Evolutionary conservation across 2,329 filamentous ascomycete species (phyloP).

Genomic region (Trichophyton mentagrophytes): DNA sequence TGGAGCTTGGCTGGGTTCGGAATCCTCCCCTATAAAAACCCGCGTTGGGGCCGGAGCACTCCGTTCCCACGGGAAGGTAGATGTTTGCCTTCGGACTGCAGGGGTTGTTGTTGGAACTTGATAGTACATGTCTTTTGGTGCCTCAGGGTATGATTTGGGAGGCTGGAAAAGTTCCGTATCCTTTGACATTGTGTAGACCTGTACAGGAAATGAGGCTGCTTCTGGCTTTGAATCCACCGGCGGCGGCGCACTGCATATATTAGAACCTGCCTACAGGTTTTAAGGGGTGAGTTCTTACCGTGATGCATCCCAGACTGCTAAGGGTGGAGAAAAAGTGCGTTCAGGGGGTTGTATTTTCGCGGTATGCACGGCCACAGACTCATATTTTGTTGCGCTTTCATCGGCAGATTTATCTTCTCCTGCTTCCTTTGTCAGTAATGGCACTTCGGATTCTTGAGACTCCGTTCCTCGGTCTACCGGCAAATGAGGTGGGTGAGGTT

Average conservation of each 20-base stretch:
- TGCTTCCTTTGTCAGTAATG: neutral
- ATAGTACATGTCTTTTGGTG: constrained; percentile 81
- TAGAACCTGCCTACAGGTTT: constrained; percentile 8
- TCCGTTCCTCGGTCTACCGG: neutral
- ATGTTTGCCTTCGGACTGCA: constrained; percentile 46
- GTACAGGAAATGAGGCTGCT: constrained; percentile 66
- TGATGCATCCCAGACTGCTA: constrained; percentile 50
- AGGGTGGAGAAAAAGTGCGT: constrained; percentile 44
- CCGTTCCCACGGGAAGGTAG: constrained; percentile 86
- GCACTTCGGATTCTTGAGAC: neutral
- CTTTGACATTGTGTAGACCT: constrained; percentile 71
- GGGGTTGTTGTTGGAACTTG: constrained; percentile 52
- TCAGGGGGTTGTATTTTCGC: constrained; percentile 13
- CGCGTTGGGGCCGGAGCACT: constrained; percentile 48
- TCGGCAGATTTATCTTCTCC: neutral
- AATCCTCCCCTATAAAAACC: constrained; percentile 29
- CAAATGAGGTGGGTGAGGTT: constrained; percentile 6
- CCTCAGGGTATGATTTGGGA: constrained; percentile 64
- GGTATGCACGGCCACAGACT: neutral
- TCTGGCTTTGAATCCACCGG: constrained; percentile 62
- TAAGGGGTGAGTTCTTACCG: constrained; percentile 32
- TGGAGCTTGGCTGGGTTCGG: constrained; percentile 4
- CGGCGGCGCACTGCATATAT: constrained; percentile 42
- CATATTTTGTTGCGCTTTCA: neutral
- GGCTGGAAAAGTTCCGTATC: constrained; percentile 64